A percentile compares a stretch with the other conserved stretches of the same genome.
Evolutionary conservation across 2,329 filamentous ascomycete genomes (phyloP).

Genomic region (Ophiostoma novo-ulmi): DNA sequence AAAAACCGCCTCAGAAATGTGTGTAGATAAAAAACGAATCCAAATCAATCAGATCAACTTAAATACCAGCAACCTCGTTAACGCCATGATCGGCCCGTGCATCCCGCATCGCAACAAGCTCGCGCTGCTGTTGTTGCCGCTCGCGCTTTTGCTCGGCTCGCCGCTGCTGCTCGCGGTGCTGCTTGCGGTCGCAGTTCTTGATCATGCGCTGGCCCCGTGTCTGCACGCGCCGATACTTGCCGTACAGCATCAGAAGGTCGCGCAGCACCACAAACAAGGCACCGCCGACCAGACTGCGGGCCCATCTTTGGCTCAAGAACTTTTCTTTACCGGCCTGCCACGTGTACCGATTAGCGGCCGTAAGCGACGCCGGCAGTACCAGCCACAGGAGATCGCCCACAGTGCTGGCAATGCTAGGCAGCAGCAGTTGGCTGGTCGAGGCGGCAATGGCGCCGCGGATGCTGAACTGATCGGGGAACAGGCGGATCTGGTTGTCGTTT

Average conservation of each 20-base stretch:
- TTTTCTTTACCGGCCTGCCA: conserved; percentile 31
- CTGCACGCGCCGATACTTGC: conserved; percentile 57
- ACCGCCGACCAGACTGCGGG: conserved; percentile 79
- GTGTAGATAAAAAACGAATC: not conserved
- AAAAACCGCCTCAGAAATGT: not conserved
- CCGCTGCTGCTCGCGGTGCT: conserved; percentile 3
- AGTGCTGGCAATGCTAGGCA: conserved; percentile 73
- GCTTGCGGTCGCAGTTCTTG: conserved; percentile 42
- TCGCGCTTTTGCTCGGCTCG: not conserved
- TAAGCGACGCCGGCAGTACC: conserved; percentile 54
- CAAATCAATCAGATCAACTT: not conserved
- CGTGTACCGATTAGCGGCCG: conserved; percentile 48
- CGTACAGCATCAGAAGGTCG: conserved; percentile 57
- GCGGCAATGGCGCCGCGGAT: conserved; percentile 42
- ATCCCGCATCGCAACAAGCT: not conserved
- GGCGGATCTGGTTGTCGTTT: not conserved
- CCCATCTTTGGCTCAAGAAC: conserved; percentile 73
- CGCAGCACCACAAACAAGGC: conserved; percentile 84
- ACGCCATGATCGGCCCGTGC: not conserved
- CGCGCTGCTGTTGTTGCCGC: not conserved
- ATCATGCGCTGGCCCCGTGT: conserved; percentile 51
- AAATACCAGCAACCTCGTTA: not conserved
- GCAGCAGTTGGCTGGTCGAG: conserved; percentile 58
- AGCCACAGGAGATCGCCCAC: conserved; percentile 71
- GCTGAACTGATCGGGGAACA: not conserved